Evolutionary conservation across 495 filamentous ascomycete species (phyloP), one percentile per base, ranked within the genome.

Genomic region (Beverwykella pulmonaria): DNA sequence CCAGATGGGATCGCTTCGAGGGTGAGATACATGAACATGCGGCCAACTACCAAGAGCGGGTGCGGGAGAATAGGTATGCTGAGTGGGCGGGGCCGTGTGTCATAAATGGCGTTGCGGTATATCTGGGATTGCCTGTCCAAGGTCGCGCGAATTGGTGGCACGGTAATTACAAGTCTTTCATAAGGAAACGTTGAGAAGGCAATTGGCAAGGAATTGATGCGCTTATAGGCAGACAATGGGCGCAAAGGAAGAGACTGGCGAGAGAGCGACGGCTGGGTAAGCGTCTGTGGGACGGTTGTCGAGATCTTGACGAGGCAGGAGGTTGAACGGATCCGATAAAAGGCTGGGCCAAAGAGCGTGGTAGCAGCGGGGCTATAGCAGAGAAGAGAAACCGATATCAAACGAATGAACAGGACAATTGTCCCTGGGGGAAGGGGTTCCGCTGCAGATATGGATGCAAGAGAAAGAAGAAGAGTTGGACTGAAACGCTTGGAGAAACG

Each of bases 401-500:
- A 71, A 71, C 49, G 69, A 71, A 39, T 34, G 69, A 36, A 68
- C 36, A 65, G 69, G 65, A 68, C 69, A 53, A 56, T 48, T 39
- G 64, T 65, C 69, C 67, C 22, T 14, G 22, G 50, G 20, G 29
- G 34, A 20, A 44, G 29, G 49, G 56, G 54, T 32, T 9, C 19
- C 20, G 52, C 53, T 48, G 67, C 67, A 57, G 67, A 53, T 68
- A 63, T 61, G 65, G 44, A 62, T 25, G 56, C 17, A 63, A 22
- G 59, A 53, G 48, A 59, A 47, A 41, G 59, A 57, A 63, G 53
- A 68, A 66, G 29, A 57, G 60, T 27, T 14, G 53, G 60, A 63
- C 62, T 71, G 58, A 59, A 67, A 67, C 63, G n/a, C 23, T 23
- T 64, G n/a, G 60, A 69, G 68, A 67, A 64, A 67, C 63, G 63